These are phyloP conservation scores for Phymatotrichopsis omnivora DNA, from an alignment of 2,329 filamentous ascomycete genomes.

Conservation along the genomic window DNA sequence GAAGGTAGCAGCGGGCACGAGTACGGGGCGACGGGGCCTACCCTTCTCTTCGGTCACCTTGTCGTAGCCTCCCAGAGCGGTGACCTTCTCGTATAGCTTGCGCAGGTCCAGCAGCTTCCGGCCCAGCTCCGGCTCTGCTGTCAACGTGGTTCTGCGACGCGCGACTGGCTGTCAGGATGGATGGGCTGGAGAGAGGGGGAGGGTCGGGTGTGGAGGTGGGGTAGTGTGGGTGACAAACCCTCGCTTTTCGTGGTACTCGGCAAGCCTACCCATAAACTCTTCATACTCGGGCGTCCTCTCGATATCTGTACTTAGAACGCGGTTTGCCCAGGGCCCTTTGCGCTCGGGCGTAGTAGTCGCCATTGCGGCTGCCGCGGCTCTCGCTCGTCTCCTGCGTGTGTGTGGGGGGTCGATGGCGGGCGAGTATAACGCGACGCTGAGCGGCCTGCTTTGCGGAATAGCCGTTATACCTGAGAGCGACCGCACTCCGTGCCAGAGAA, in stretches of 20 bases:
- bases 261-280: slow-evolving; percentile 64
- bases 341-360: slow-evolving; percentile 24
- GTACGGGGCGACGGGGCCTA: too few relatives aligned
- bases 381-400: neutral
- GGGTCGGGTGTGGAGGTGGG: neutral
- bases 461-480: too few relatives aligned
- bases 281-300: slow-evolving; percentile 61
- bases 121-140: slow-evolving; percentile 72
- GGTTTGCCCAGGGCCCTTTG: slow-evolving; percentile 28
- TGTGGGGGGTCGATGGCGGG: too few relatives aligned
- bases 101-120: slow-evolving; percentile 64
- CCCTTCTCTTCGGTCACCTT: slow-evolving; percentile 66
- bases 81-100: slow-evolving; percentile 67
- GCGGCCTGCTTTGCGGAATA: too few relatives aligned
- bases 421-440: too few relatives aligned
- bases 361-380: slow-evolving; percentile 12
- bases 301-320: slow-evolving; percentile 37
- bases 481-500: too few relatives aligned
- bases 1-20: too few relatives aligned
- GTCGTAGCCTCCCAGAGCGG: slow-evolving; percentile 74
- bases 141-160: slow-evolving; percentile 52
- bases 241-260: slow-evolving; percentile 64
- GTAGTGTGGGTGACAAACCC: slow-evolving; percentile 43
- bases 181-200: neutral
- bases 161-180: neutral